Base-by-base conservation (phyloP, 257 asterid genomes). In the Sherardia arvensis region DNA sequence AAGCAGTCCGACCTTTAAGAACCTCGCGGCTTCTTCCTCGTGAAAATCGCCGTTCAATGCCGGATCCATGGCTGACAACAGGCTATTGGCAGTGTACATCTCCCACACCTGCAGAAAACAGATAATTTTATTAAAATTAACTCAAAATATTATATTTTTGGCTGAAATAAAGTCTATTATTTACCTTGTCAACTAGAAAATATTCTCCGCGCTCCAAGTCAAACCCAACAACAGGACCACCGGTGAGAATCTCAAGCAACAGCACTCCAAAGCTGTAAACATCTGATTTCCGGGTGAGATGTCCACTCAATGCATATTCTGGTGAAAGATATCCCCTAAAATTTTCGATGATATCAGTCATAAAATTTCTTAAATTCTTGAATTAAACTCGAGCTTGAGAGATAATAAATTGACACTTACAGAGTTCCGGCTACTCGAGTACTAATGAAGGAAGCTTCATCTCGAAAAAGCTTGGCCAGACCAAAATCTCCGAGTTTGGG, bases 381-480 rank as follows among this genome's bases (percentile, higher is more conserved):
- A 1, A 20, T 12, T 5, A 20, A 49, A 0, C 1, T 43, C 4
- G 49, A 43, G 2, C 1, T 43, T 1, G 49, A 43, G 49, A 5
- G 48, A 15, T n/a, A n/a, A n/a, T n/a, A 43, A 14, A 10, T 15
- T 40, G 36, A 1, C 54, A 78, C 91, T 83, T 70, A 89, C 95
- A 89, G 66, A 9, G 97, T 89, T 10, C 95, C 97, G 1, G 97
- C 97, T 2, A 89, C 97, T 18, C 86, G 87, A 59, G 97, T 89
- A 72, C 94, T 87, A 49, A 89, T 79, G 79, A 83, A 66, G 0
- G 97, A 84, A 3, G 33, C 74, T 38, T 81, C 70, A 59, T 83
- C 94, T n/a, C 79, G 64, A 28, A 87, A 80, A 29, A 89, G 72
- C 66, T 79, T 87, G 18, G 95, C 85, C 63, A 89, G 70, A 76